Percentiles rank a stretch among this genome's conserved stretches.
Conservation (phyloP, 2,329 filamentous ascomycete species). For the Hyphodiscus sp. region DNA sequence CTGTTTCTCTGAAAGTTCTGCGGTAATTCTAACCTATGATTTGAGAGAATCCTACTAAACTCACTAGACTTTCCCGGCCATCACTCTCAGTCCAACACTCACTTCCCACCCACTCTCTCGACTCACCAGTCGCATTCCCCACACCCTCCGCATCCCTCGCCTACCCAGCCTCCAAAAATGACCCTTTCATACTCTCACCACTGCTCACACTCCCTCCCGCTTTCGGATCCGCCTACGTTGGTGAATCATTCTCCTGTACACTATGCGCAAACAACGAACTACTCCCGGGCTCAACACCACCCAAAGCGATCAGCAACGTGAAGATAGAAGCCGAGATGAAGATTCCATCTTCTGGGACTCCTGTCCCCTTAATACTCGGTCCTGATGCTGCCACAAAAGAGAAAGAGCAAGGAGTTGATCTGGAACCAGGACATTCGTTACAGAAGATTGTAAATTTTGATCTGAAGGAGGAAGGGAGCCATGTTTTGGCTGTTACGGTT, state of each 20-base stretch:
- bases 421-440: constrained; percentile 59
- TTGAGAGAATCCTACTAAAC: constrained; percentile 4
- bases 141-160: constrained; percentile 61
- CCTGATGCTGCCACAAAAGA: constrained; percentile 9
- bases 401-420: constrained; percentile 37
- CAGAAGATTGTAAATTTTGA: constrained; percentile 82
- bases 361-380: constrained; percentile 58
- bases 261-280: constrained; percentile 92
- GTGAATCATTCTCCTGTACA: constrained; percentile 90
- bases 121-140: constrained; percentile 37
- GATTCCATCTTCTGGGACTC: constrained; percentile 58
- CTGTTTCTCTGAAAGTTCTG: constrained; percentile 71
- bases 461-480: constrained; percentile 87
- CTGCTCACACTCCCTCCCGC: constrained; percentile 79
- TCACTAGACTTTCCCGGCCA: constrained; percentile 68
- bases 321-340: constrained; percentile 91
- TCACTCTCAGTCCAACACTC: constrained; percentile 67
- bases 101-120: constrained; percentile 37
- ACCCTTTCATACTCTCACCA: constrained; percentile 49
- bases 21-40: constrained; percentile 38
- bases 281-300: constrained; percentile 30
- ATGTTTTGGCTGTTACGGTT: constrained; percentile 88
- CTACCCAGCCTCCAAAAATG: constrained; percentile 49
- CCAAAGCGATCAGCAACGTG: constrained; percentile 61
- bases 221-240: constrained; percentile 92